These are phyloP conservation scores for Penicillium pancosmium DNA, from an alignment of 495 filamentous ascomycete species.

Conservation along the genomic window DNA sequence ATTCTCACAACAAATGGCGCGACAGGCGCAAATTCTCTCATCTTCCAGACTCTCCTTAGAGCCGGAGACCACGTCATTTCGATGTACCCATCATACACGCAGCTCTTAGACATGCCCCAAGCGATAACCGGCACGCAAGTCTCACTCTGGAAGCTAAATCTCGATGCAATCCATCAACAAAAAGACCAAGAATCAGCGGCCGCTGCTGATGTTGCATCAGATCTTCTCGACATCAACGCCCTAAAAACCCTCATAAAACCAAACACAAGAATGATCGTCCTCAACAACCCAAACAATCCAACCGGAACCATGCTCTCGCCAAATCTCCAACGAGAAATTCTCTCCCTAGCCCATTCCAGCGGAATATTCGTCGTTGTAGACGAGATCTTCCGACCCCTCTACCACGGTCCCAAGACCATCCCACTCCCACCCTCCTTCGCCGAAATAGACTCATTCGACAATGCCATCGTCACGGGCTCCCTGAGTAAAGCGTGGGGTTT, in stretches of 20 bases:
- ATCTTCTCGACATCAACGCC: not conserved
- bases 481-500: conserved; percentile 24
- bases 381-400: conserved; percentile 21
- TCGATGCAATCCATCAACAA: not conserved
- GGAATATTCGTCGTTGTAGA: conserved; percentile 11
- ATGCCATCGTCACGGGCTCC: conserved; percentile 19
- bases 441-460: conserved; percentile 4
- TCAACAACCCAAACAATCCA: conserved; percentile 24
- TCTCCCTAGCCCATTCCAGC: conserved; percentile 7
- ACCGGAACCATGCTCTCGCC: conserved; percentile 8
- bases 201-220: too few relatives aligned
- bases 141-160: conserved; percentile 14
- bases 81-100: conserved; percentile 18
- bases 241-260: conserved; percentile 14
- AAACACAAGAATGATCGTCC: conserved; percentile 18
- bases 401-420: not conserved
- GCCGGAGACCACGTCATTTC: conserved; percentile 20
- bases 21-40: conserved; percentile 18
- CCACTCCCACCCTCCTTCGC: conserved; percentile 13
- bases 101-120: conserved; percentile 14
- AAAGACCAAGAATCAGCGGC: not conserved
- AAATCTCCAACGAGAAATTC: conserved; percentile 10
- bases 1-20: conserved; percentile 17
- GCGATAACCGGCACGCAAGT: conserved; percentile 9
- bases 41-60: conserved; percentile 14